phyloP scores from a whole-genome alignment of 768 basidiomycete genomes.

The Suillus plorans region DNA sequence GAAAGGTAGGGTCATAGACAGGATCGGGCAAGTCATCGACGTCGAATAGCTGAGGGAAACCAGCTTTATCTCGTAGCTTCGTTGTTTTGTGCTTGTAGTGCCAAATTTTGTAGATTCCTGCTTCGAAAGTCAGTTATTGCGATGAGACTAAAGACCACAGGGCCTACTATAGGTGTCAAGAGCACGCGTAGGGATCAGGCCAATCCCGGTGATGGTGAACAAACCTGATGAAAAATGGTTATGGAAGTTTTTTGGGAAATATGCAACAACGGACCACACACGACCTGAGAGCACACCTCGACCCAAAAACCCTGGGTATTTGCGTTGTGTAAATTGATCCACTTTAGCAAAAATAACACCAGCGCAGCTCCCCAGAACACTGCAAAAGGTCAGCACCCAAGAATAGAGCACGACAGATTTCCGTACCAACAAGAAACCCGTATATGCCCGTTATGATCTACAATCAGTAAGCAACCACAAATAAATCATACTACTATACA shows the following conservation, averaged over 20 bases:
- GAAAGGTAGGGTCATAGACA: conserved; percentile 63
- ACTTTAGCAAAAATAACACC: conserved; percentile 65
- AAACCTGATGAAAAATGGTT: conserved; percentile 45
- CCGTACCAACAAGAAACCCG: conserved; percentile 68
- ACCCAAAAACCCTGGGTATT: conserved; percentile 80
- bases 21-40: conserved; percentile 83
- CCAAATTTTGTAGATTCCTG: conserved; percentile 77
- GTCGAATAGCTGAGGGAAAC: conserved; percentile 69
- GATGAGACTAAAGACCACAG: background rate
- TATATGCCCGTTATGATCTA: conserved; percentile 57
- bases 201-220: conserved; percentile 79
- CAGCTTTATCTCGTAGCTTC: conserved; percentile 56
- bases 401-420: background rate
- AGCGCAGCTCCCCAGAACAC: conserved; percentile 90
- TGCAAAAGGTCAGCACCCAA: conserved; percentile 17
- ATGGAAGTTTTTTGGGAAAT: conserved; percentile 1
- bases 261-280: conserved; percentile 52
- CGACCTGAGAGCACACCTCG: conserved; percentile 73
- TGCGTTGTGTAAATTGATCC: conserved; percentile 69
- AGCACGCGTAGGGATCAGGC: conserved; percentile 73
- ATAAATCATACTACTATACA: background rate
- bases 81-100: conserved; percentile 63
- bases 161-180: conserved; percentile 73
- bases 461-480: background rate
- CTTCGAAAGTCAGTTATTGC: background rate